Percentiles rank a stretch among this genome's conserved stretches.
These are phyloP conservation scores for Cenchrus fungigraminus DNA, from an alignment of 176 grass and related monocot genomes.

Conservation along the genomic window DNA sequence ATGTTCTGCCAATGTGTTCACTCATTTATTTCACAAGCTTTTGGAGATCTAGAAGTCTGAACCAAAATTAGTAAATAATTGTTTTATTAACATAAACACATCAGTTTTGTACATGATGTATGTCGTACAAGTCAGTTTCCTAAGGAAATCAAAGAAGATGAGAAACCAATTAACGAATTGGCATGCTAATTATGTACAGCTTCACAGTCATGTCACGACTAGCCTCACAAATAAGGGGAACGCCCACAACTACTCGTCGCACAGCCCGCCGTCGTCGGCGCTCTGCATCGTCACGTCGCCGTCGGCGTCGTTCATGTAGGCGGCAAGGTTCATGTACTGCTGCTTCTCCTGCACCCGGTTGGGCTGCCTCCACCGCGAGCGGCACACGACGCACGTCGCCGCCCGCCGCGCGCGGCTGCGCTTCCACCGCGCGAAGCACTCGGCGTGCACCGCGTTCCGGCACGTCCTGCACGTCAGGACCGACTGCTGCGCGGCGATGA, in stretches of 20 bases:
- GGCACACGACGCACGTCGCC: constrained; percentile 90
- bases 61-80: too few species aligned
- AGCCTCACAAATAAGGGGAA: neutral
- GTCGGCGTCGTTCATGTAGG: constrained; percentile 63
- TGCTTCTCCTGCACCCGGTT: constrained; percentile 33
- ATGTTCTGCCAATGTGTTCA: too few species aligned
- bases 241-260: constrained; percentile 36
- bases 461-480: constrained; percentile 73
- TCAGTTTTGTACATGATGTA: constrained; percentile 31
- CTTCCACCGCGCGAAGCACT: constrained; percentile 90
- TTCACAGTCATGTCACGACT: constrained; percentile 11
- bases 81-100: too few species aligned
- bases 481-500: neutral
- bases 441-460: constrained; percentile 82
- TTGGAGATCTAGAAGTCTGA: too few species aligned
- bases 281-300: constrained; percentile 35
- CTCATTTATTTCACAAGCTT: too few species aligned
- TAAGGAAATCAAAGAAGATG: constrained; percentile 21
- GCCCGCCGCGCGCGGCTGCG: constrained; percentile 65
- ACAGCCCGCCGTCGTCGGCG: constrained; percentile 44
- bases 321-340: constrained; percentile 82
- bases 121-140: neutral
- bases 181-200: constrained; percentile 35
- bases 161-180: constrained; percentile 31
- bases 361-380: constrained; percentile 74